phyloP scores from a whole-genome alignment of 192 early-diverging fungal species.

The Coemansia erecta region DNA sequence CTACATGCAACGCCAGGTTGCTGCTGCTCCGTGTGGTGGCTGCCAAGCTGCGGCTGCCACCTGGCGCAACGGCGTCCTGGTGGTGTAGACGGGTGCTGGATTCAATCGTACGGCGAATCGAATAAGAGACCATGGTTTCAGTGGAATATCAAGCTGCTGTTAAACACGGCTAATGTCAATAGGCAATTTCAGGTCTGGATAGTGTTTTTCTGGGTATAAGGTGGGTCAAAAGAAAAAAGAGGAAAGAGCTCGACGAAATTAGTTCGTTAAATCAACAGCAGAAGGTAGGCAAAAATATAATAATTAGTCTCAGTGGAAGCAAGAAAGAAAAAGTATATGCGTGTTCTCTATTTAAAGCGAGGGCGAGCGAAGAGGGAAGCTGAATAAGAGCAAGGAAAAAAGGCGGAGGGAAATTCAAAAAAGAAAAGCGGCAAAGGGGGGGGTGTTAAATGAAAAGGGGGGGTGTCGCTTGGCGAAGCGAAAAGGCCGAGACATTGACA shows the following conservation, averaged over 20 bases:
- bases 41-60: not conserved
- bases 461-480: conserved; percentile 4
- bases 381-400: not conserved
- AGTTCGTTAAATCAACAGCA: not conserved
- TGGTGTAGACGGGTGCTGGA: conserved; percentile 54
- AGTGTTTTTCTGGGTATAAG: not conserved
- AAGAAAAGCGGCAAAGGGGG: conserved; percentile 4
- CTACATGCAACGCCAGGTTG: conserved; percentile 54
- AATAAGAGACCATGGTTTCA: conserved; percentile 30
- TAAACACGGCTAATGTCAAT: not conserved
- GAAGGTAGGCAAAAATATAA: not conserved
- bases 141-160: not conserved
- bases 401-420: not conserved
- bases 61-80: conserved; percentile 26
- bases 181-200: too few relatives aligned
- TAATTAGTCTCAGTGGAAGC: conserved; percentile 7
- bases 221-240: not conserved
- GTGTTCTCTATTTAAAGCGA: conserved; percentile 7
- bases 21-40: conserved; percentile 13
- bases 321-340: conserved; percentile 6
- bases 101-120: conserved; percentile 36
- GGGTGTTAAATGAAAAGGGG: conserved; percentile 3
- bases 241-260: not conserved
- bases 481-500: conserved; percentile 7
- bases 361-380: not conserved